Conservation (phyloP, 345 rosid species). For the Euphorbia lathyris region DNA sequence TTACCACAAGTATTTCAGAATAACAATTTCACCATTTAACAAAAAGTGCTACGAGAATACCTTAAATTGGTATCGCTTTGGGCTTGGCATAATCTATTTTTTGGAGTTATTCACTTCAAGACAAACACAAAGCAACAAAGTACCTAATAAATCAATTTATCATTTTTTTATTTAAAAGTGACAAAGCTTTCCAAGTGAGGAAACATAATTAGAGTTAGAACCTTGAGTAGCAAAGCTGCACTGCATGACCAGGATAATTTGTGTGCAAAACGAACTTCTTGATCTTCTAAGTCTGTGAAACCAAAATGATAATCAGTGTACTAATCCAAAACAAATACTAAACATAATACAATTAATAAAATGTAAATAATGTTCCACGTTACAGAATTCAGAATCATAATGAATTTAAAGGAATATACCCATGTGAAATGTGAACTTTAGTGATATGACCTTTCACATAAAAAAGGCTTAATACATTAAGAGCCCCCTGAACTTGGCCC, state of each 20-base stretch:
- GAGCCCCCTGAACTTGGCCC: too few species aligned
- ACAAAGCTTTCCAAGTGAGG: constrained; percentile 8
- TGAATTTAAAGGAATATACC: background rate
- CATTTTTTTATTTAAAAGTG: background rate
- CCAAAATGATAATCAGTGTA: constrained; percentile 15
- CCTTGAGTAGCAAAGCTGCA: constrained; percentile 79
- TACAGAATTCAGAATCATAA: background rate
- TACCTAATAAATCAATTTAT: constrained; percentile 17
- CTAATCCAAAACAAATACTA: background rate
- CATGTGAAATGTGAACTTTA: too few species aligned
- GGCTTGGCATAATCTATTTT: constrained; percentile 72
- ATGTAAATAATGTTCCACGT: background rate
- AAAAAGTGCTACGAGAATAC: constrained; percentile 36
- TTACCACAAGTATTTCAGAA: too few species aligned
- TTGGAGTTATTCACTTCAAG: constrained; percentile 49
- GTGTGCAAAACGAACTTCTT: constrained; percentile 96
- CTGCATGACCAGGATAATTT: constrained; percentile 94
- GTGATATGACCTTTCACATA: too few species aligned
- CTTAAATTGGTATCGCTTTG: constrained; percentile 96
- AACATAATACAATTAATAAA: background rate
- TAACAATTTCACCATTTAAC: too few species aligned
- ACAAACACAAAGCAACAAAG: constrained; percentile 37
- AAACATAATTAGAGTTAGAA: constrained; percentile 29
- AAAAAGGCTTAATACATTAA: too few species aligned
- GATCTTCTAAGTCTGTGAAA: constrained; percentile 76